Conservation (phyloP, 2,329 filamentous ascomycete genomes). For the Clathrospora elynae region DNA sequence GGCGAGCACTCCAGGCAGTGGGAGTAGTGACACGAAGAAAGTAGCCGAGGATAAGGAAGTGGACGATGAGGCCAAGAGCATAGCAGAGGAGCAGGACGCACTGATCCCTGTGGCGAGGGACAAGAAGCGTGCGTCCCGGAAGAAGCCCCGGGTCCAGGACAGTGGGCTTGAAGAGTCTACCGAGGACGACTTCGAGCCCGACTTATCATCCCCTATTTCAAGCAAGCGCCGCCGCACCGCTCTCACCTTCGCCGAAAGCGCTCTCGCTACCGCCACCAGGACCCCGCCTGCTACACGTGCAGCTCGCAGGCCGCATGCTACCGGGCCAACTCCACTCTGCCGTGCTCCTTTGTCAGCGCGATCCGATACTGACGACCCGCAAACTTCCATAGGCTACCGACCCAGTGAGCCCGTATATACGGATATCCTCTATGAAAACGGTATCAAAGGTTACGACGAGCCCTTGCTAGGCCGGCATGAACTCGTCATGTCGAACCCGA, state of each 20-base stretch:
- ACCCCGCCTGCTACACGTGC: constrained; percentile 7
- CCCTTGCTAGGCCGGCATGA: constrained; percentile 20
- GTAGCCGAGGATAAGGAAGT: background rate
- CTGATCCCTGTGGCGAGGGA: background rate
- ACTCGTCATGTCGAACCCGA: constrained; percentile 15
- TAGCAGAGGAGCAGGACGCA: background rate
- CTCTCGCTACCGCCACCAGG: constrained; percentile 6
- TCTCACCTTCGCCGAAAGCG: constrained; percentile 13
- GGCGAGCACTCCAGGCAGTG: background rate
- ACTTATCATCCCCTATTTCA: constrained; percentile 11
- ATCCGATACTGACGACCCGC: background rate
- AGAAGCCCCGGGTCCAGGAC: constrained; percentile 4
- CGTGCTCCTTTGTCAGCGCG: background rate
- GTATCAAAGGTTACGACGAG: constrained; percentile 14
- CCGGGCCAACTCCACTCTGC: background rate
- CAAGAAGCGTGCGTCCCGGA: constrained; percentile 13
- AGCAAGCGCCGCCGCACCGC: constrained; percentile 17
- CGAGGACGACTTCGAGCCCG: constrained; percentile 14
- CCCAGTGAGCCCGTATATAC: background rate
- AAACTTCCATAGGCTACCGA: background rate
- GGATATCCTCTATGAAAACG: constrained; percentile 5
- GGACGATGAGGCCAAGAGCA: background rate
- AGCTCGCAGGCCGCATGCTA: background rate
- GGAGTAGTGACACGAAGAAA: constrained; percentile 1
- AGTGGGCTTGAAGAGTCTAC: constrained; percentile 9